Percentiles rank a stretch among this genome's conserved stretches.
These are phyloP conservation scores for Annona cherimola DNA, from an alignment of 164 flowering plant species.

Conservation along the genomic window DNA sequence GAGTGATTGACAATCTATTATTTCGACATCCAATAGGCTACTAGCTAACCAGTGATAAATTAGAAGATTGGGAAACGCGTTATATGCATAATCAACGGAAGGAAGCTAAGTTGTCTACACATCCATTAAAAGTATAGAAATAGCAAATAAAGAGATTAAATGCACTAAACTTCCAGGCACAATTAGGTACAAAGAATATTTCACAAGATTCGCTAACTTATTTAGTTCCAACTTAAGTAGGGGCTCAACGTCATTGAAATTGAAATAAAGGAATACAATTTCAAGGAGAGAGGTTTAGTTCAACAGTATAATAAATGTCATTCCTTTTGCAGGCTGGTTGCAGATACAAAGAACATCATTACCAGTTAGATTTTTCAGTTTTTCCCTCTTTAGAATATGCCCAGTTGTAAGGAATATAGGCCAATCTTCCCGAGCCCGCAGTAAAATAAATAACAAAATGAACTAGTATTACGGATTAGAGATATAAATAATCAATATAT, in stretches of 20 bases:
- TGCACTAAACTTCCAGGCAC: neutral
- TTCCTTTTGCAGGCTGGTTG: neutral
- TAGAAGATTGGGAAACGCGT: too few species aligned
- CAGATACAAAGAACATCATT: neutral
- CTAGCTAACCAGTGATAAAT: too few species aligned
- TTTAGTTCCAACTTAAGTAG: neutral
- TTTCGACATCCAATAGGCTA: too few species aligned
- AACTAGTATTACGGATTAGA: neutral
- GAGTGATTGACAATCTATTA: too few species aligned
- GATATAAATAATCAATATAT: neutral
- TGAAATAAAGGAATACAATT: neutral
- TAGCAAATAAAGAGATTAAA: neutral
- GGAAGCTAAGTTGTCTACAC: neutral
- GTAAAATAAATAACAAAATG: neutral
- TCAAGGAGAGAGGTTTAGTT: neutral
- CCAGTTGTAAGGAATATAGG: neutral
- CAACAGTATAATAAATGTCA: neutral
- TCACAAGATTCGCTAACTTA: neutral
- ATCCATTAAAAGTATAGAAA: neutral
- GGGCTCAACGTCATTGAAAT: neutral
- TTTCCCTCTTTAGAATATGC: too few species aligned
- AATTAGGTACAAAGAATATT: neutral
- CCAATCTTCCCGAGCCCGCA: too few species aligned
- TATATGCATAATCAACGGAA: neutral
- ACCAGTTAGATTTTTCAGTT: neutral